A percentile compares a stretch with the other conserved stretches of the same genome.
These are phyloP conservation scores for Wickerhamomyces subpelliculosus DNA, from an alignment of 805 yeast species.

Conservation along the genomic window DNA sequence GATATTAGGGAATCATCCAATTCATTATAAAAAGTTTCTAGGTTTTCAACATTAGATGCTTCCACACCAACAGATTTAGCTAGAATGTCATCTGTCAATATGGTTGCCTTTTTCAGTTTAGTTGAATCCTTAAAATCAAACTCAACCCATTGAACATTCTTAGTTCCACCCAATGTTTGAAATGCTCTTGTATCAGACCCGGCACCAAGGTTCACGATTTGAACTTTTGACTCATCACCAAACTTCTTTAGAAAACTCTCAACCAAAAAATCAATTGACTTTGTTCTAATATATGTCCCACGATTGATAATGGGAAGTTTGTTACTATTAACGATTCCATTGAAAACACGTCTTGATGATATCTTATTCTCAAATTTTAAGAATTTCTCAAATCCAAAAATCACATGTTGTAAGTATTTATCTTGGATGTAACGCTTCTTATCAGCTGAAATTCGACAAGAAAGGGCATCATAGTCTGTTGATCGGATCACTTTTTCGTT, in stretches of 20 bases:
- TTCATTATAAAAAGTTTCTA: slow-evolving; percentile 6
- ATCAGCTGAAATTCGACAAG: slow-evolving; percentile 53
- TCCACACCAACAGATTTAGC: slow-evolving; percentile 8
- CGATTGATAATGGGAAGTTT: slow-evolving; percentile 58
- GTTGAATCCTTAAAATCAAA: slow-evolving; percentile 44
- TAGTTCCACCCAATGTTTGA: slow-evolving; percentile 24
- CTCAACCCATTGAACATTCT: slow-evolving; percentile 35
- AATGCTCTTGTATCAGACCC: slow-evolving; percentile 57
- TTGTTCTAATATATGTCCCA: slow-evolving; percentile 61
- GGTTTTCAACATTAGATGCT: background rate
- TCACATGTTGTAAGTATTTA: slow-evolving; percentile 12
- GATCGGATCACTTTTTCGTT: slow-evolving; percentile 12
- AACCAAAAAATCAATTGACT: slow-evolving; percentile 41
- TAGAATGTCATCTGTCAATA: slow-evolving; percentile 8
- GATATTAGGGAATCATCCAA: slow-evolving; percentile 21
- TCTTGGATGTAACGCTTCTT: slow-evolving; percentile 41
- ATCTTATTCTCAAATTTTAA: slow-evolving; percentile 16
- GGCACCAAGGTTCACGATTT: slow-evolving; percentile 61
- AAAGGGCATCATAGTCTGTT: slow-evolving; percentile 68
- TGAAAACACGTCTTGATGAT: slow-evolving; percentile 13
- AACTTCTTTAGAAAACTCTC: slow-evolving; percentile 31
- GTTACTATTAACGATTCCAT: slow-evolving; percentile 8
- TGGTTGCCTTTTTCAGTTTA: slow-evolving; percentile 31
- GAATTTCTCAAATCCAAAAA: slow-evolving; percentile 15
- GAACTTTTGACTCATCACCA: slow-evolving; percentile 26